Percentiles rank a stretch among this genome's conserved stretches.
These are phyloP conservation scores for Flaveria sonorensis DNA, from an alignment of 129 eudicot genomes.

Conservation along the genomic window DNA sequence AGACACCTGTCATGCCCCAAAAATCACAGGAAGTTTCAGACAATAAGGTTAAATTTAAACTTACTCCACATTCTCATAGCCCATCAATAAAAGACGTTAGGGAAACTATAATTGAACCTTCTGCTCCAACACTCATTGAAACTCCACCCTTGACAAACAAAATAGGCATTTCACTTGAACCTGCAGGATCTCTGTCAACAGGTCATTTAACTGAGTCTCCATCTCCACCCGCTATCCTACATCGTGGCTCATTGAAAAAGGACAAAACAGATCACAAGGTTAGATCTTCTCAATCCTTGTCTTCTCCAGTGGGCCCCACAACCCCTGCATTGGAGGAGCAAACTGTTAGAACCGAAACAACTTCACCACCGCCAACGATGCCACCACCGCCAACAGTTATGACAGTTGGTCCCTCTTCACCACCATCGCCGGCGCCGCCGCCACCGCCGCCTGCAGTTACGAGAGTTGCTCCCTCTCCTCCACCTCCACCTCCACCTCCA, in stretches of 20 bases:
- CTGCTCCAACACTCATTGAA: conserved; percentile 28
- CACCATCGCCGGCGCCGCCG: conserved; percentile 33
- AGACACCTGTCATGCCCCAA: conserved; percentile 6
- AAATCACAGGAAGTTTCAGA: conserved; percentile 35
- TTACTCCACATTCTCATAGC: conserved; percentile 4
- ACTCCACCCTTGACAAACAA: conserved; percentile 39
- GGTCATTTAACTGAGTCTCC: conserved; percentile 18
- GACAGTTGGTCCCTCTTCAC: conserved; percentile 6
- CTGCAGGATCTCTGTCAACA: conserved; percentile 30
- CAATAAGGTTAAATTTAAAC: conserved; percentile 14
- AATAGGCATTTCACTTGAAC: conserved; percentile 24
- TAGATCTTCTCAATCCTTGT: conserved; percentile 21
- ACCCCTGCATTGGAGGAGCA: conserved; percentile 41
- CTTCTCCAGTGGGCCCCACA: conserved; percentile 31
- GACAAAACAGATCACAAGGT: conserved; percentile 19
- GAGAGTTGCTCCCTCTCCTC: conserved; percentile 1
- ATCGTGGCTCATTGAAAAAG: conserved; percentile 25
- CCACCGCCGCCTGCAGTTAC: conserved; percentile 36
- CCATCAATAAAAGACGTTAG: conserved; percentile 18
- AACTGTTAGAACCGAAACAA: conserved; percentile 17
- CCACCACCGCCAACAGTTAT: conserved; percentile 35
- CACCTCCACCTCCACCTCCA: conserved; percentile 40
- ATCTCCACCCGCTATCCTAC: conserved; percentile 26
- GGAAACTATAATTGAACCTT: conserved; percentile 14
- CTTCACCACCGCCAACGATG: conserved; percentile 35